phyloP scores from a whole-genome alignment of 202 grass and related monocot genomes.

The Zoysia matrella region DNA sequence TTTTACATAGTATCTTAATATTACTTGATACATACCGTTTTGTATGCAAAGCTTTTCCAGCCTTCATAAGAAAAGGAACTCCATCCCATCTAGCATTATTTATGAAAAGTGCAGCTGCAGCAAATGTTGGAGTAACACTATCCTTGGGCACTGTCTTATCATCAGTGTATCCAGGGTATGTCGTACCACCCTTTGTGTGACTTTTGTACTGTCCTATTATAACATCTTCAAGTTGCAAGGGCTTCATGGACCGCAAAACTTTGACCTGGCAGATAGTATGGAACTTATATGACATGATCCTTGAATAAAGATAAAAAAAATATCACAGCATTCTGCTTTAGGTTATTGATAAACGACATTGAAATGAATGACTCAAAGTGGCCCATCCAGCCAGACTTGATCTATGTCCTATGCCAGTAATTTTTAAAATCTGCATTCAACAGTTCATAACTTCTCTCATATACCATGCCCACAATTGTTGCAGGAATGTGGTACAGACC shows the following conservation, averaged over 20 bases:
- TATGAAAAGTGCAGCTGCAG: conserved; percentile 91
- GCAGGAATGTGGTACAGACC: conserved; percentile 51
- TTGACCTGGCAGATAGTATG: conserved; percentile 67
- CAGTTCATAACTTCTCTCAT: conserved; percentile 1
- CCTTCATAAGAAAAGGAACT: conserved; percentile 98
- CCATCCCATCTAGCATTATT: conserved; percentile 98
- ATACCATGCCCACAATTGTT: not conserved
- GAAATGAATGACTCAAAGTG: conserved; percentile 3
- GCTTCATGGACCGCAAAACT: conserved; percentile 92
- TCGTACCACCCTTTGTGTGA: conserved; percentile 74
- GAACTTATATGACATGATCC: not conserved
- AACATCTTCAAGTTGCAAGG: conserved; percentile 82
- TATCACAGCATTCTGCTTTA: conserved; percentile 28
- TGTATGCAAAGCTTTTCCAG: conserved; percentile 93
- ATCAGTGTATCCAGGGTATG: conserved; percentile 82
- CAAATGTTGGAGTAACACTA: conserved; percentile 93
- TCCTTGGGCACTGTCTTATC: conserved; percentile 87
- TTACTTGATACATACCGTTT: conserved; percentile 54
- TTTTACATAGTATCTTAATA: conserved; percentile 23
- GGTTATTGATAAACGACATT: conserved; percentile 19
- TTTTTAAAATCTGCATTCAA: not conserved
- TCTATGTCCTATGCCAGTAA: not conserved
- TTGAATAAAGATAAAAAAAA: conserved; percentile 1
- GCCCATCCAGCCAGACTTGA: not conserved
- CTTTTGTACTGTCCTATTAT: conserved; percentile 95